Evolutionary conservation across 768 basidiomycete genomes (phyloP).

Genomic region (Calocera viscosa): DNA sequence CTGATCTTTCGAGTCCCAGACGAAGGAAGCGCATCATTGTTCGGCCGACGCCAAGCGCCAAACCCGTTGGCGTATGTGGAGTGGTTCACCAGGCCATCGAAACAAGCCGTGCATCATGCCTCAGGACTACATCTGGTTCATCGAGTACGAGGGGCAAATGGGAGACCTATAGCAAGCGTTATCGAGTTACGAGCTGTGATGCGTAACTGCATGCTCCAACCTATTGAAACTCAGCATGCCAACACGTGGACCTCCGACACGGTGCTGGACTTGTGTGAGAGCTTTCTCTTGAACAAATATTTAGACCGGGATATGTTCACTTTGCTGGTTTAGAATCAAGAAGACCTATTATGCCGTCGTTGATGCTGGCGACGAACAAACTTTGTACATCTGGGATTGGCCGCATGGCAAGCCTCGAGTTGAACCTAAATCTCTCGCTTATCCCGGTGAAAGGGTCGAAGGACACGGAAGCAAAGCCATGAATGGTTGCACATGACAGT

Average conservation of each 20-base stretch:
- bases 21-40: not conserved
- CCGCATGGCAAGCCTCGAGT: too few relatives aligned
- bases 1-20: not conserved
- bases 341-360: too few relatives aligned
- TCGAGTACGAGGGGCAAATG: not conserved
- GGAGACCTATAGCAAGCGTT: not conserved
- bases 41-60: not conserved
- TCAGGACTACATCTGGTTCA: not conserved
- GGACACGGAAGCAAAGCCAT: too few relatives aligned
- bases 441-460: too few relatives aligned
- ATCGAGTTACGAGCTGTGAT: not conserved
- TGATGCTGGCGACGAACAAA: too few relatives aligned
- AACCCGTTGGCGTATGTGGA: not conserved
- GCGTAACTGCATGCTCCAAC: not conserved
- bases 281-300: not conserved
- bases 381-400: too few relatives aligned
- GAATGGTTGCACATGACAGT: too few relatives aligned
- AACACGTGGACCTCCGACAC: not conserved
- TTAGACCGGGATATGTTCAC: not conserved
- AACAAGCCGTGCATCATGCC: not conserved
- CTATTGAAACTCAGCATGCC: not conserved
- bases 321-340: not conserved
- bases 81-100: not conserved
- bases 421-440: too few relatives aligned
- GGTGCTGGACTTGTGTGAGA: not conserved